Percentiles rank a stretch among this genome's conserved stretches.
phyloP scores from a whole-genome alignment of 2,329 filamentous ascomycete genomes.

The Penicillium concentricum region DNA sequence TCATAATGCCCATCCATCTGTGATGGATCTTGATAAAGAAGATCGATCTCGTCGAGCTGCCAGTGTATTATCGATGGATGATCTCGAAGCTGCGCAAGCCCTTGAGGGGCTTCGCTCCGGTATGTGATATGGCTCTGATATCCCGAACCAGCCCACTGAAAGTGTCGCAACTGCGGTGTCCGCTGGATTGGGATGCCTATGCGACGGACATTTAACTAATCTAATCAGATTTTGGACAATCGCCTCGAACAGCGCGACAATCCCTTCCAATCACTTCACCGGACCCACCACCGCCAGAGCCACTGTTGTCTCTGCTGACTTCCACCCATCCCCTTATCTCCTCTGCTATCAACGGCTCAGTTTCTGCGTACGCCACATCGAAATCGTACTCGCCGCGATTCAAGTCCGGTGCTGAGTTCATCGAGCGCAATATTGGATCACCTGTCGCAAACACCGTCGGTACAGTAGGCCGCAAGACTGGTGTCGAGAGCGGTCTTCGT shows the following conservation, averaged over 20 bases:
- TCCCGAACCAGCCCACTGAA: background rate
- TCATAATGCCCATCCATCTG: conserved; percentile 30
- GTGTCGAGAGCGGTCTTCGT: conserved; percentile 80
- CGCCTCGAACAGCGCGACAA: conserved; percentile 52
- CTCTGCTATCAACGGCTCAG: conserved; percentile 77
- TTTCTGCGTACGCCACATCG: conserved; percentile 79
- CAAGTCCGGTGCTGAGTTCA: conserved; percentile 84
- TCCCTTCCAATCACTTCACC: conserved; percentile 32
- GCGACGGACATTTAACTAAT: conserved; percentile 11
- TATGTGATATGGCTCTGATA: conserved; percentile 45
- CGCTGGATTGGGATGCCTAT: background rate
- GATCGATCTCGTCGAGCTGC: conserved; percentile 45
- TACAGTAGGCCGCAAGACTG: conserved; percentile 77
- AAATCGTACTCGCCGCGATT: conserved; percentile 90
- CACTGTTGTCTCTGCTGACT: conserved; percentile 79
- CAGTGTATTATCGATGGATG: conserved; percentile 50
- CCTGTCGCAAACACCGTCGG: conserved; percentile 85
- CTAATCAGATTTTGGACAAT: conserved; percentile 64
- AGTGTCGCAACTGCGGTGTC: background rate
- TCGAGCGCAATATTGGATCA: conserved; percentile 79
- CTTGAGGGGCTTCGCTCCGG: conserved; percentile 72
- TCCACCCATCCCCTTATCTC: conserved; percentile 84
- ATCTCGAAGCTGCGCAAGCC: conserved; percentile 67
- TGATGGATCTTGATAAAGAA: conserved; percentile 38
- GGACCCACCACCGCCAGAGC: conserved; percentile 63